phyloP scores from a whole-genome alignment of 1,139 yeast genomes.

The Fermentozyma sake region DNA sequence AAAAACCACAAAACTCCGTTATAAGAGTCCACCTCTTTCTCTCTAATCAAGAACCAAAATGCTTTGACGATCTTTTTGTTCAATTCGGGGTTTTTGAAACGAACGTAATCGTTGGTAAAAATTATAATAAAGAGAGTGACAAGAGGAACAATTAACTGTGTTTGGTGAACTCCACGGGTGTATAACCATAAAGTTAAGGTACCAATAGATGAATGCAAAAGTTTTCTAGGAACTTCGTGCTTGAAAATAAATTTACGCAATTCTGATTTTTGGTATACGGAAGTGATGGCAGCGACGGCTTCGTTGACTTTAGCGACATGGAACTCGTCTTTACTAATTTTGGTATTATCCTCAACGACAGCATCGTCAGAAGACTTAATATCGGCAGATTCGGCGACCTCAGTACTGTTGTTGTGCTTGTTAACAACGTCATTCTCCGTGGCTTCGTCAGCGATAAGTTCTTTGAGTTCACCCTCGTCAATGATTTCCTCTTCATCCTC shows the following conservation, averaged over 20 bases:
- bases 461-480: too few species aligned
- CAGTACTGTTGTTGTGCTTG: neutral
- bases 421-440: neutral
- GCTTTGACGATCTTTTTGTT: slow-evolving; percentile 60
- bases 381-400: neutral
- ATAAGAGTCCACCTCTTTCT: slow-evolving; percentile 60
- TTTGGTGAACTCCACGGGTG: slow-evolving; percentile 53
- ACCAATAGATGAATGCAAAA: slow-evolving; percentile 85
- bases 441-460: neutral
- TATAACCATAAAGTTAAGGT: slow-evolving; percentile 71
- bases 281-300: slow-evolving; percentile 1
- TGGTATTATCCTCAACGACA: slow-evolving; percentile 10
- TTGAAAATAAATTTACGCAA: slow-evolving; percentile 57
- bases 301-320: slow-evolving; percentile 4
- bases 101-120: slow-evolving; percentile 60
- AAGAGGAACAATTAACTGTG: slow-evolving; percentile 58
- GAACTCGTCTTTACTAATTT: slow-evolving; percentile 8
- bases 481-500: slow-evolving; percentile 10
- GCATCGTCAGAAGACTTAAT: slow-evolving; percentile 8
- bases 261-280: slow-evolving; percentile 4
- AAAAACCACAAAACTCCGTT: slow-evolving; percentile 88
- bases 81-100: slow-evolving; percentile 58
- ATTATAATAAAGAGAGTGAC: slow-evolving; percentile 50
- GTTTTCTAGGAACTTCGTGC: slow-evolving; percentile 86
- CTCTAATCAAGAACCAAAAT: slow-evolving; percentile 81